Conservation (phyloP, 2,329 filamentous ascomycete species). For the Xylaria sp. region DNA sequence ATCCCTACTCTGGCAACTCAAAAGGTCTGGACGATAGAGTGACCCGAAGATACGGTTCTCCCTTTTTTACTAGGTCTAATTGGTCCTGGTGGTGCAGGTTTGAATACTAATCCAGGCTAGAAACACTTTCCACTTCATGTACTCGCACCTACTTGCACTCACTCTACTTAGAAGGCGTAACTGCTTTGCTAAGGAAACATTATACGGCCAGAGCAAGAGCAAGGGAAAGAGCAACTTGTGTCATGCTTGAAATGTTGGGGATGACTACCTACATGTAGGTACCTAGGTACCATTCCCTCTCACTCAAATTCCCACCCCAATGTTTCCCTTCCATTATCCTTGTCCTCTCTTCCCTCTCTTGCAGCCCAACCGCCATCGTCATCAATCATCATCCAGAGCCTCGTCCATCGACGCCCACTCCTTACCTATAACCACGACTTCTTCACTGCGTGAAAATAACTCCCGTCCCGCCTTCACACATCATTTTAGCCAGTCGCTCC, state of each 20-base stretch:
- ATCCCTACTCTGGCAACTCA: not conserved
- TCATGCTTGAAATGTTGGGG: no score
- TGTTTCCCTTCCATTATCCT: not conserved
- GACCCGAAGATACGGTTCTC: not conserved
- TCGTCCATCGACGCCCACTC: not conserved
- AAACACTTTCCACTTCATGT: no score
- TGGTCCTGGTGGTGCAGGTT: not conserved
- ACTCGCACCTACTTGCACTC: not conserved
- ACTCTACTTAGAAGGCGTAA: not conserved
- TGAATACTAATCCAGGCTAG: not conserved
- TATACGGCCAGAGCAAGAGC: not conserved
- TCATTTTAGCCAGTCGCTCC: conserved; percentile 2
- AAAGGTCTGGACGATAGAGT: not conserved
- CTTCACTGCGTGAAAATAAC: not conserved
- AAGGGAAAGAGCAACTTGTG: not conserved
- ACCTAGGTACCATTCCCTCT: not conserved
- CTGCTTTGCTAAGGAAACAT: not conserved
- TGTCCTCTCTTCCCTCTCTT: not conserved
- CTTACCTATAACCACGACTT: not conserved
- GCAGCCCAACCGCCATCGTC: not conserved
- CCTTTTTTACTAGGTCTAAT: not conserved
- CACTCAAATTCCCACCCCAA: not conserved
- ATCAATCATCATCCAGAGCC: not conserved
- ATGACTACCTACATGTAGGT: no score
- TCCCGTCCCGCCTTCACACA: no score